Evolutionary conservation across 805 yeast species (phyloP).

Genomic region (Saccharomyces mikatae): DNA sequence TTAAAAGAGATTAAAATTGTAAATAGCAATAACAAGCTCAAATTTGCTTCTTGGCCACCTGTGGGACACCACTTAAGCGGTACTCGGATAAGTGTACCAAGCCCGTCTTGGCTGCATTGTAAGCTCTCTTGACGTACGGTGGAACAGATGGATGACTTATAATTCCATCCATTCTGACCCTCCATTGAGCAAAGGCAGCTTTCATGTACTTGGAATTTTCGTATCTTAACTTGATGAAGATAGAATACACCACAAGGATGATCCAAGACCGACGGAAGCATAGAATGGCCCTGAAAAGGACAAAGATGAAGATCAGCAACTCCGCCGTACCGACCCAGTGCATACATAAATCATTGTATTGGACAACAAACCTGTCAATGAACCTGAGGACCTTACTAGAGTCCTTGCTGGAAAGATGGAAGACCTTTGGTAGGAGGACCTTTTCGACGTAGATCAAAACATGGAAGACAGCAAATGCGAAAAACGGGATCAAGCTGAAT

Average conservation of each 20-base stretch:
- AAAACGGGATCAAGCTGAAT: slow-evolving; percentile 63
- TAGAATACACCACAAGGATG: slow-evolving; percentile 43
- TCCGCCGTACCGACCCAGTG: slow-evolving; percentile 53
- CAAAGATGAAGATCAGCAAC: slow-evolving; percentile 34
- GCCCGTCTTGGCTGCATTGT: slow-evolving; percentile 6
- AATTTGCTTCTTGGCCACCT: slow-evolving; percentile 1
- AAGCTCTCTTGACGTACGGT: slow-evolving; percentile 35
- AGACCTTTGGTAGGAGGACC: slow-evolving; percentile 55
- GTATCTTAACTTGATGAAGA: slow-evolving; percentile 69
- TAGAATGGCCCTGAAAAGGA: slow-evolving; percentile 46
- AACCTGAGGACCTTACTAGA: slow-evolving; percentile 23
- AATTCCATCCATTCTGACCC: slow-evolving; percentile 55
- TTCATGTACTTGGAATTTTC: slow-evolving; percentile 71
- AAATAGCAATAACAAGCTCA: not conserved
- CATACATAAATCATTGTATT: slow-evolving; percentile 54
- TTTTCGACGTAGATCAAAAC: slow-evolving; percentile 61
- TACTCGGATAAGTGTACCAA: slow-evolving; percentile 8
- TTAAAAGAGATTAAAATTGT: not conserved
- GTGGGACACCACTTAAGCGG: slow-evolving; percentile 6
- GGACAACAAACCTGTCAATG: slow-evolving; percentile 40
- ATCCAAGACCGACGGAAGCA: slow-evolving; percentile 58
- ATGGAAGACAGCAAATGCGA: slow-evolving; percentile 75
- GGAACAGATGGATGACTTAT: slow-evolving; percentile 48
- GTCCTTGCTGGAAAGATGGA: slow-evolving; percentile 13
- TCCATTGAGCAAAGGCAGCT: slow-evolving; percentile 57